phyloP scores from a whole-genome alignment of 352 stramenopile species.

The Phytophthora parvispora region DNA sequence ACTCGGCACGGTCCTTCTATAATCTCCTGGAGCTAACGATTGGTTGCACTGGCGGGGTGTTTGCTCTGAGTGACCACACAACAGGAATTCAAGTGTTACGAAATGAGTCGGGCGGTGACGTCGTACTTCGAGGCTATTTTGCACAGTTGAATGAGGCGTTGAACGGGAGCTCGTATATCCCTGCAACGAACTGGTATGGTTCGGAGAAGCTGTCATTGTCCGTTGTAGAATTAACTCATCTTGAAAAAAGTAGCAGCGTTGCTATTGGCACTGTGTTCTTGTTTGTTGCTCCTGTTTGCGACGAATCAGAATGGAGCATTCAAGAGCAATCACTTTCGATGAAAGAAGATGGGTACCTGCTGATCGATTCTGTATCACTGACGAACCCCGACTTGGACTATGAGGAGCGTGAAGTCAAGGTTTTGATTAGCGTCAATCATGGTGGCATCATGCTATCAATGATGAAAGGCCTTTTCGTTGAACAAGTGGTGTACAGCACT shows the following conservation, averaged over 20 bases:
- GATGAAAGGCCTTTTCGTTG: slow-evolving; percentile 46
- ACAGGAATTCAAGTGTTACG: slow-evolving; percentile 41
- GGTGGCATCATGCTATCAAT: slow-evolving; percentile 69
- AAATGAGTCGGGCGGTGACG: slow-evolving; percentile 23
- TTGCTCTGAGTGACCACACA: slow-evolving; percentile 22
- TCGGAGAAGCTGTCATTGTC: slow-evolving; percentile 55
- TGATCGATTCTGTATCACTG: slow-evolving; percentile 45
- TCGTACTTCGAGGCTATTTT: slow-evolving; percentile 59
- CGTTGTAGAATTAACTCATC: slow-evolving; percentile 26
- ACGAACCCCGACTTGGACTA: slow-evolving; percentile 40
- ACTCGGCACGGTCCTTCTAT: slow-evolving; percentile 25
- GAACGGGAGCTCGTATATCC: slow-evolving; percentile 59
- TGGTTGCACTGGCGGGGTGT: slow-evolving; percentile 28
- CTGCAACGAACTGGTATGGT: slow-evolving; percentile 65
- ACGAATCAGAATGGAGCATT: slow-evolving; percentile 51
- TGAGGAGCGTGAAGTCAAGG: slow-evolving; percentile 41
- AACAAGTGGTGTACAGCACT: slow-evolving; percentile 21
- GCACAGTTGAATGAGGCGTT: slow-evolving; percentile 64
- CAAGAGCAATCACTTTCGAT: slow-evolving; percentile 27
- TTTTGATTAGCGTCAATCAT: slow-evolving; percentile 45
- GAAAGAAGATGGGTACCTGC: slow-evolving; percentile 54
- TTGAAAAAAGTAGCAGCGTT: slow-evolving; percentile 6
- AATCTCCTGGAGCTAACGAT: slow-evolving; percentile 49
- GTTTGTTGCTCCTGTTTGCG: slow-evolving; percentile 63
- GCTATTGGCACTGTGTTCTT: slow-evolving; percentile 37